These are phyloP conservation scores for Dryas drummondii DNA, from an alignment of 306 rosid species.

Conservation along the genomic window DNA sequence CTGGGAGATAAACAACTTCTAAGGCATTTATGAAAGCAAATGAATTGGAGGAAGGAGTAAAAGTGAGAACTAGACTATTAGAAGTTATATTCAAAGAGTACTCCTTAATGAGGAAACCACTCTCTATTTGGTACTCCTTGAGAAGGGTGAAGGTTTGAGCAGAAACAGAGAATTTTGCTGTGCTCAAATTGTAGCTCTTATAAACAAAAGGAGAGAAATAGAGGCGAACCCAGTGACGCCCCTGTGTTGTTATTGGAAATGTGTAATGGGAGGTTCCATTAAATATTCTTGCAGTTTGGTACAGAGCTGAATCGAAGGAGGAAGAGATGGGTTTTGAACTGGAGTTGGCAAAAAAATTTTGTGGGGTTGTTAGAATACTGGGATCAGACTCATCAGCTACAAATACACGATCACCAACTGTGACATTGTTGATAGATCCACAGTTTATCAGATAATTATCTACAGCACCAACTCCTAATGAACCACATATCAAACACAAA, in stretches of 20 bases:
- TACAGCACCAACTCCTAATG: constrained; percentile 30
- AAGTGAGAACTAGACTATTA: constrained; percentile 42
- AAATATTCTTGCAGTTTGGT: constrained; percentile 55
- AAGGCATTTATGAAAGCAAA: constrained; percentile 68
- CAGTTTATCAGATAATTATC: constrained; percentile 53
- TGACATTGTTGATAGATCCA: constrained; percentile 49
- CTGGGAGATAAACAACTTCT: constrained; percentile 57
- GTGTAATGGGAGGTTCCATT: constrained; percentile 43
- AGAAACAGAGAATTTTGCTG: constrained; percentile 61
- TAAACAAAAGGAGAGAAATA: constrained; percentile 51
- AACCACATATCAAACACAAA: constrained; percentile 35
- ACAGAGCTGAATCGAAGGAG: constrained; percentile 36
- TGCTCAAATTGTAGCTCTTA: constrained; percentile 40
- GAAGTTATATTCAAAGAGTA: constrained; percentile 50
- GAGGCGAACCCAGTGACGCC: constrained; percentile 68
- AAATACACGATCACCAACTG: constrained; percentile 48
- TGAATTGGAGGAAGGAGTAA: constrained; percentile 51
- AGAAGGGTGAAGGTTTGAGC: constrained; percentile 53
- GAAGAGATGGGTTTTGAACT: constrained; percentile 25
- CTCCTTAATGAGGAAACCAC: constrained; percentile 38
- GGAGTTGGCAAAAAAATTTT: constrained; percentile 29
- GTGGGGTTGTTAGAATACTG: constrained; percentile 38
- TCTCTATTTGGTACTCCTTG: constrained; percentile 36
- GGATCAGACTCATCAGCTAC: constrained; percentile 43
- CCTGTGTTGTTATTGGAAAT: constrained; percentile 46